Conservation (phyloP, 495 filamentous ascomycete species). For the Aspergillus carlsbadensis region DNA sequence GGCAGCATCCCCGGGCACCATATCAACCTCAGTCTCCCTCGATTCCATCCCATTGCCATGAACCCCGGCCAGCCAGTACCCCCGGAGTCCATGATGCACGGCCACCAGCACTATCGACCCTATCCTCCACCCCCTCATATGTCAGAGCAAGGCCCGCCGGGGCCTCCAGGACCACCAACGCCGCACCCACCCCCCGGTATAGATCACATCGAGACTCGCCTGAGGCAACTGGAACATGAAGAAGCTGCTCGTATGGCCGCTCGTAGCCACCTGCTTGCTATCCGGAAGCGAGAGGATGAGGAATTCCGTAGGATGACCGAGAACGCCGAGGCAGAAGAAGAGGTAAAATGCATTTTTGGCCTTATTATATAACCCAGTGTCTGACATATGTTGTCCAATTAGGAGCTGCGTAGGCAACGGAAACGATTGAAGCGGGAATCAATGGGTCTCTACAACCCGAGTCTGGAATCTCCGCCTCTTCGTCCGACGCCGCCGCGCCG, state of each 20-base stretch:
- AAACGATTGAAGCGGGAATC: constrained; percentile 49
- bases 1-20: constrained; percentile 29
- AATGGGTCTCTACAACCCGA: constrained; percentile 41
- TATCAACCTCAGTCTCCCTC: constrained; percentile 37
- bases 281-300: constrained; percentile 50
- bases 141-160: constrained; percentile 32
- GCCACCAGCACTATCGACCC: constrained; percentile 39
- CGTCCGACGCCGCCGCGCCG: constrained; percentile 45
- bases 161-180: constrained; percentile 29
- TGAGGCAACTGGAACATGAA: constrained; percentile 49
- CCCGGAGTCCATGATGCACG: constrained; percentile 39
- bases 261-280: constrained; percentile 41
- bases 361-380: constrained; percentile 1
- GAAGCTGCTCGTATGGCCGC: constrained; percentile 45
- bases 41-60: constrained; percentile 50
- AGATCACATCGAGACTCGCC: constrained; percentile 45
- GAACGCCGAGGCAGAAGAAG: constrained; percentile 47
- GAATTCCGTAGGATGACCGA: constrained; percentile 49
- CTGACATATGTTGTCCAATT: constrained; percentile 13
- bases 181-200: constrained; percentile 30
- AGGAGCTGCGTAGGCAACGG: constrained; percentile 49
- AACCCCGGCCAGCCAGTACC: constrained; percentile 41
- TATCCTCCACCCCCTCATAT: constrained; percentile 34
- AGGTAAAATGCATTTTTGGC: too few relatives aligned
- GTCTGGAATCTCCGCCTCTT: constrained; percentile 42